A percentile compares a stretch with the other conserved stretches of the same genome.
Conservation (phyloP, 495 filamentous ascomycete species). For the Penicillium herquei region DNA sequence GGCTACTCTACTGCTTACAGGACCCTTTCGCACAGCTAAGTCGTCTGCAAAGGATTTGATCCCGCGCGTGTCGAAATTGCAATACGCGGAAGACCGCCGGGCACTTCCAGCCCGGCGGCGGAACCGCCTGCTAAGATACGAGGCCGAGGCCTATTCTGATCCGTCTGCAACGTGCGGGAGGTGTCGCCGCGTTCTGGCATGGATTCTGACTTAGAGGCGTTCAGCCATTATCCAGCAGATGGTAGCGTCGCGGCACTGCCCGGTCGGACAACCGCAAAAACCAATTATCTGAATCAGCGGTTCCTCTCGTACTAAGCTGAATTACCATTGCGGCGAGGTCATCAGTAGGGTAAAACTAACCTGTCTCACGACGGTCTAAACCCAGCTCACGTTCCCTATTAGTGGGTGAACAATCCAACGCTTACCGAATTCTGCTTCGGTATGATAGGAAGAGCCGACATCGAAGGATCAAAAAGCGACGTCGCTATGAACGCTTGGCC, state of each 20-base stretch:
- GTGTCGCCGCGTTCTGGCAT: slow-evolving; percentile 38
- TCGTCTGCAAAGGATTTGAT: slow-evolving; percentile 67
- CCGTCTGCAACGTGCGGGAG: slow-evolving; percentile 62
- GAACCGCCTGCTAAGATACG: slow-evolving; percentile 10
- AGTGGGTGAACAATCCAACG: no score
- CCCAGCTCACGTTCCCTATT: no score
- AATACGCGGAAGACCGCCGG: slow-evolving; percentile 44
- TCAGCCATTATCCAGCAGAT: slow-evolving; percentile 50
- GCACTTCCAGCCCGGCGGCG: slow-evolving; percentile 1
- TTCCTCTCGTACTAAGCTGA: slow-evolving; percentile 71
- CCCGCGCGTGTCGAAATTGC: slow-evolving; percentile 61
- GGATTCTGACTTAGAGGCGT: slow-evolving; percentile 13
- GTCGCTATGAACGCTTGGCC: no score
- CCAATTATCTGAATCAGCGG: slow-evolving; percentile 69
- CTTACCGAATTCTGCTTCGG: no score
- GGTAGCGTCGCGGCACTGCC: slow-evolving; percentile 53
- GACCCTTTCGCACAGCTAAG: slow-evolving; percentile 50
- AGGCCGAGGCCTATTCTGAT: slow-evolving; percentile 58
- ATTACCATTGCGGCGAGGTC: slow-evolving; percentile 65
- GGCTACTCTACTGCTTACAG: slow-evolving; percentile 63
- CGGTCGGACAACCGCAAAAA: slow-evolving; percentile 68
- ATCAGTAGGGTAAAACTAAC: no score
- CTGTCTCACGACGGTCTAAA: no score
- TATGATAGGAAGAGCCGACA: no score
- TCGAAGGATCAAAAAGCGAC: no score